Percentiles rank a stretch among this genome's conserved stretches.
Conservation (phyloP, 2,329 filamentous ascomycete species). For the Cytospora mali region DNA sequence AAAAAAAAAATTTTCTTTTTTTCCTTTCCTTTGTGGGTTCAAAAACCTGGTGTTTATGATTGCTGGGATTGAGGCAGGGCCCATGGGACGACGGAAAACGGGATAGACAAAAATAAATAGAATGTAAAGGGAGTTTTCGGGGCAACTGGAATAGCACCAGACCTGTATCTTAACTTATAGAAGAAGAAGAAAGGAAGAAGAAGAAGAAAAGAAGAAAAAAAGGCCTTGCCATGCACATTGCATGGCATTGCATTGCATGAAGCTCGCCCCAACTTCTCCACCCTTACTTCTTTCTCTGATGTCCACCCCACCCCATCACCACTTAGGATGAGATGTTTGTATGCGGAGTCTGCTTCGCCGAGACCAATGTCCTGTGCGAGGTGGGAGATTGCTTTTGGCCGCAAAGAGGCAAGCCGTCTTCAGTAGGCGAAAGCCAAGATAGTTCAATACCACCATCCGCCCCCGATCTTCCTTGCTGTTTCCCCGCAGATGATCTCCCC, state of each 20-base stretch:
- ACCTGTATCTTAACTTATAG: not conserved
- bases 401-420: not conserved
- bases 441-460: not conserved
- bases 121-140: not conserved
- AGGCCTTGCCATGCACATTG: not conserved
- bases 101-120: not conserved
- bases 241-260: not conserved
- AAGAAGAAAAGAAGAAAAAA: too few species aligned
- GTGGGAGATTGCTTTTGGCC: slow-evolving; percentile 1
- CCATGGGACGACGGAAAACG: too few species aligned
- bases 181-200: too few species aligned
- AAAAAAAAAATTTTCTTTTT: too few species aligned
- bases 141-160: not conserved
- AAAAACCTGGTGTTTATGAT: too few species aligned
- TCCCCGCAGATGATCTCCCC: not conserved
- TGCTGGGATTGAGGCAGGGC: too few species aligned
- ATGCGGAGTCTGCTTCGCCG: slow-evolving; percentile 1
- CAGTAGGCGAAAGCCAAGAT: not conserved
- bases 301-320: not conserved
- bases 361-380: not conserved
- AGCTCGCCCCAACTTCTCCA: not conserved
- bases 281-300: not conserved
- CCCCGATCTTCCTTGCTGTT: not conserved
- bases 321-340: not conserved
- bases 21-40: too few species aligned